These are phyloP conservation scores for Fraxinus ornus DNA, from an alignment of 305 asterid species.

Conservation along the genomic window DNA sequence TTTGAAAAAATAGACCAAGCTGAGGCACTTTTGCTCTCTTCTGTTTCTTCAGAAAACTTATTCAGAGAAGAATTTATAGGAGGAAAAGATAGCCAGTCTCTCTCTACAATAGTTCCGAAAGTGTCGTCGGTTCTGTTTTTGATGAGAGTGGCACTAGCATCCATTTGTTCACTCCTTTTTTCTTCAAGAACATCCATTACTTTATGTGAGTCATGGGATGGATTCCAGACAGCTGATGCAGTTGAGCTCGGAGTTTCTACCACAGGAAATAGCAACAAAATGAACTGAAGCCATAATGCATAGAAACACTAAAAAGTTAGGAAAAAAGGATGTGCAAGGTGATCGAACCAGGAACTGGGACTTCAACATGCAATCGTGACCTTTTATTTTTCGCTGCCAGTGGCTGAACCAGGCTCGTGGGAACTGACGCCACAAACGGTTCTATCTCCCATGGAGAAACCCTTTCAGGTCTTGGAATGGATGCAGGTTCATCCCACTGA, in stretches of 20 bases:
- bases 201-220: slow-evolving; percentile 38
- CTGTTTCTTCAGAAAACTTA: slow-evolving; percentile 45
- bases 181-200: slow-evolving; percentile 40
- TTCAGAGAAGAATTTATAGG: slow-evolving; percentile 36
- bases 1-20: slow-evolving; percentile 52
- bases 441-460: slow-evolving; percentile 99
- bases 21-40: slow-evolving; percentile 49
- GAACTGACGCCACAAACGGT: slow-evolving; percentile 66
- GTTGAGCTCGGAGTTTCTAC: slow-evolving; percentile 48
- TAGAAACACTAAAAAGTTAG: not conserved
- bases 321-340: not conserved
- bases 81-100: not conserved
- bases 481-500: slow-evolving; percentile 94
- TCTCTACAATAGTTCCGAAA: not conserved
- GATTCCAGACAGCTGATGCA: slow-evolving; percentile 61
- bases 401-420: slow-evolving; percentile 47
- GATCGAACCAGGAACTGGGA: slow-evolving; percentile 52
- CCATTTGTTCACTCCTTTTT: slow-evolving; percentile 23
- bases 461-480: slow-evolving; percentile 72
- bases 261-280: not conserved
- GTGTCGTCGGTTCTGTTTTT: slow-evolving; percentile 28
- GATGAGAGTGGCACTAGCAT: not conserved
- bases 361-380: slow-evolving; percentile 54
- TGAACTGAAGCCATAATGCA: not conserved
- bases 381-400: slow-evolving; percentile 58